Base-by-base conservation (phyloP, 2,329 filamentous ascomycete genomes). In the Byssochlamys sp. region DNA sequence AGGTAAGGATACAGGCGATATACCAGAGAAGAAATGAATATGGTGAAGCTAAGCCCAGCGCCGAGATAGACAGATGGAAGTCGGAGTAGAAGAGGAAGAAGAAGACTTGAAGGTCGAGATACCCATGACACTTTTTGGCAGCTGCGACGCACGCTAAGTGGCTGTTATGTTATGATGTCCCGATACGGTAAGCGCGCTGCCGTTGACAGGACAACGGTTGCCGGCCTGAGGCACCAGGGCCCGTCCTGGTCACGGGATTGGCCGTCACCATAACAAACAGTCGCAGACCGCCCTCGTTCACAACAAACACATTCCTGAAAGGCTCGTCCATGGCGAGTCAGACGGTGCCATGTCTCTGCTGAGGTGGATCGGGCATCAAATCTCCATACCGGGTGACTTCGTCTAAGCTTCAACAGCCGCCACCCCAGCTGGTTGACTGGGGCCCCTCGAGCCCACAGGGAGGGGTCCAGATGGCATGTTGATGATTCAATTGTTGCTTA, bases 141-240 rank as follows among this genome's bases (percentile, higher is more conserved):
- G 65, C 62, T 67, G 65, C 64, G 67, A 69, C 69, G 67, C 67
- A 67, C 66, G 62, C 61, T 67, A 60, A 67, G 56, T 62, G 62
- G 59, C 67, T 74, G 71, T 73, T 73, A 69, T 75, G 73, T 73
- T 74, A 64, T 74, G 68, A 60, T 68, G 54, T 1, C 62, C 67
- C 39, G 27, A 62, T 67, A 53, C 45, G 66, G 72, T 63, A 74
- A 75, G 72, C 58, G 65, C 45, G 4, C 1, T 1, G 1, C 0
- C 14, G 74, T 76, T 74, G 73, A 66, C 73, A 64, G 63, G 73
- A 69, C 73, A 75, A 76, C 73, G 11, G 28, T 10, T 27, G 7
- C 1, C 26, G 7, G 68, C 69, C 67, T 70, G 61, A 71, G 64
- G 58, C 59, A 52, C 19, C 51, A 11, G n/a, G 26, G 45, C 63